Conservation (phyloP, 495 filamentous ascomycete species). For the Achaetomiella virescens region DNA sequence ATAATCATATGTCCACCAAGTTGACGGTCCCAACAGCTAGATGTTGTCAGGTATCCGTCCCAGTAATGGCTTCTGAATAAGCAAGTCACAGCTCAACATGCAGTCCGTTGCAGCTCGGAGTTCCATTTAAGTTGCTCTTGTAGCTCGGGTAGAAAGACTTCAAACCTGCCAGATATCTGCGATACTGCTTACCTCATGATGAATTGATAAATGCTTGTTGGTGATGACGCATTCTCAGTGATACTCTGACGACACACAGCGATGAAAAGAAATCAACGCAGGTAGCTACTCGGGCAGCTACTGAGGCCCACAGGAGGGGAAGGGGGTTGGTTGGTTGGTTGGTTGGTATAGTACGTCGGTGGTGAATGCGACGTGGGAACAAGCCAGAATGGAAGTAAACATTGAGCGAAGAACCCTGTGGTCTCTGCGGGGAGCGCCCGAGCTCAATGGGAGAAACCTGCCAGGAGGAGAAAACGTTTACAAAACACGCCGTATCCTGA, state of each 20-base stretch:
- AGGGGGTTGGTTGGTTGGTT: too few relatives aligned
- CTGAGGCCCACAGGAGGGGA: not conserved
- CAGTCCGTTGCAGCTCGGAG: too few relatives aligned
- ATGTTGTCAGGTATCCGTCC: too few relatives aligned
- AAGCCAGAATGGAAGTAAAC: not conserved
- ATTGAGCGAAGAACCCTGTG: not conserved
- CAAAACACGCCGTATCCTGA: slow-evolving; percentile 20
- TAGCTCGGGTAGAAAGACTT: too few relatives aligned
- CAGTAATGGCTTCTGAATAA: too few relatives aligned
- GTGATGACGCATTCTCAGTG: not conserved
- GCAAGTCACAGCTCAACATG: too few relatives aligned
- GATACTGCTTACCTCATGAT: too few relatives aligned
- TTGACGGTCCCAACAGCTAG: too few relatives aligned
- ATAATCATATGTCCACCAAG: too few relatives aligned
- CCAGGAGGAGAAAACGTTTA: not conserved
- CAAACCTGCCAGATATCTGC: too few relatives aligned
- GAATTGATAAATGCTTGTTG: not conserved
- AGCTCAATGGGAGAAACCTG: not conserved
- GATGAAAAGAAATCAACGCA: not conserved
- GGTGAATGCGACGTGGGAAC: not conserved
- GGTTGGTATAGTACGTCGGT: slow-evolving; percentile 2
- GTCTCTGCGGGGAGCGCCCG: not conserved
- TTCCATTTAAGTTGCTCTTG: too few relatives aligned
- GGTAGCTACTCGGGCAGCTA: not conserved
- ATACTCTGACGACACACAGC: too few relatives aligned